These are phyloP conservation scores for Elsinoe batatas DNA, from an alignment of 2,329 filamentous ascomycete genomes.

Conservation along the genomic window DNA sequence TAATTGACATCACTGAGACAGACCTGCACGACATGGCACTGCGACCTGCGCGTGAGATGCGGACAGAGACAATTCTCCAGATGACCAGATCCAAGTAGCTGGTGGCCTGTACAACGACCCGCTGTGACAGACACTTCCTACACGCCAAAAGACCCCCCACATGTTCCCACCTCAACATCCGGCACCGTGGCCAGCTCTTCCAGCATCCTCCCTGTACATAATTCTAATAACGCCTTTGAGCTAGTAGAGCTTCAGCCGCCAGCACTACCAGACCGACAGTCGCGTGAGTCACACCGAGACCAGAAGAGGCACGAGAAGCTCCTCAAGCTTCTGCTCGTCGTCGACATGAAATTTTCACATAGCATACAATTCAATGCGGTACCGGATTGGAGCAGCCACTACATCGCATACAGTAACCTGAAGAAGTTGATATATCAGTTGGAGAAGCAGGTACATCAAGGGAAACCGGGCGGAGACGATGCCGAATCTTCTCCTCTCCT, in stretches of 20 bases:
- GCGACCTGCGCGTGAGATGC: constrained; percentile 6
- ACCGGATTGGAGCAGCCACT: constrained; percentile 97
- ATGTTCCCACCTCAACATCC: constrained; percentile 1
- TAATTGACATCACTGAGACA: neutral
- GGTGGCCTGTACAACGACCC: neutral
- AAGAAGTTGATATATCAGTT: constrained; percentile 98
- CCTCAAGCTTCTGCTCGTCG: constrained; percentile 58
- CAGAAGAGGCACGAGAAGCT: constrained; percentile 46
- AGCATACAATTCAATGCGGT: constrained; percentile 99
- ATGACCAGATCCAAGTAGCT: neutral
- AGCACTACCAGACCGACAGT: constrained; percentile 9
- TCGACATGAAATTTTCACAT: constrained; percentile 99
- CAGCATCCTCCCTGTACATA: constrained; percentile 11
- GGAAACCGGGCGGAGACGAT: constrained; percentile 48
- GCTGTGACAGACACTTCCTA: neutral
- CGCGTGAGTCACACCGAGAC: constrained; percentile 1
- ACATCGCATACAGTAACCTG: constrained; percentile 96
- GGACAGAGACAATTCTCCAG: neutral
- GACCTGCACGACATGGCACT: neutral
- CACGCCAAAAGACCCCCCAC: neutral
- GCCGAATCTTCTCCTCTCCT: constrained; percentile 80
- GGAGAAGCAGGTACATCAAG: constrained; percentile 69
- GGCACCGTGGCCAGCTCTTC: constrained; percentile 8
- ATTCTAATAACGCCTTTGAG: constrained; percentile 17
- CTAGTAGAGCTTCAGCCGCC: constrained; percentile 22